Evolutionary conservation across 2,329 filamentous ascomycete species (phyloP).

Genomic region (Beauveria pseudobassiana): DNA sequence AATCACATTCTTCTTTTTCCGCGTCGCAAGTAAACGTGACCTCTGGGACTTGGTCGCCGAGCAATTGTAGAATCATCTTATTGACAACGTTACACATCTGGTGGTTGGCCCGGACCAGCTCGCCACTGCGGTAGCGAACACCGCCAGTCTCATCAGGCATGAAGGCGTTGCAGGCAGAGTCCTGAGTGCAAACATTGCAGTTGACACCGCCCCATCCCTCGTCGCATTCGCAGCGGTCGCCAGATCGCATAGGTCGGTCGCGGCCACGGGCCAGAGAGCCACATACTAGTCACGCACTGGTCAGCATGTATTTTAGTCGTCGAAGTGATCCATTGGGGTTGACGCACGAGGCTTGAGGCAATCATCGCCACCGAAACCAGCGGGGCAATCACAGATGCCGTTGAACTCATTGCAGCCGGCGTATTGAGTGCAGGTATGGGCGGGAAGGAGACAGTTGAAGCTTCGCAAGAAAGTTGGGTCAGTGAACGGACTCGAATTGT

Average conservation of each 20-base stretch:
- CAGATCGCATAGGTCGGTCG: constrained; percentile 67
- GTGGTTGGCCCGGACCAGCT: constrained; percentile 89
- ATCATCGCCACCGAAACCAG: constrained; percentile 90
- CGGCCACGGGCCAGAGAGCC: constrained; percentile 77
- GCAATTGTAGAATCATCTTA: constrained; percentile 78
- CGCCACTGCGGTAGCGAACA: constrained; percentile 85
- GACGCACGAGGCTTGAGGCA: constrained; percentile 70
- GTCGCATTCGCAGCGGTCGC: constrained; percentile 71
- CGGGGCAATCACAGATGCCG: constrained; percentile 86
- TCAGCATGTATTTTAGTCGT: background rate
- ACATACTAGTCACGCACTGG: constrained; percentile 51
- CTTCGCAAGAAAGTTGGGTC: constrained; percentile 35
- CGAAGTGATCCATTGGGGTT: background rate
- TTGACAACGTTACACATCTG: constrained; percentile 99
- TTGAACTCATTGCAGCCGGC: constrained; percentile 82
- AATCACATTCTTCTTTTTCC: constrained; percentile 72
- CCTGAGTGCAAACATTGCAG: constrained; percentile 86
- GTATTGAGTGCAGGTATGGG: constrained; percentile 86
- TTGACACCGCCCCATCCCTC: constrained; percentile 96
- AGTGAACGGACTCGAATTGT: background rate
- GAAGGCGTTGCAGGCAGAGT: constrained; percentile 78
- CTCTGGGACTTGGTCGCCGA: constrained; percentile 79
- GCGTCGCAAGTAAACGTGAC: constrained; percentile 89
- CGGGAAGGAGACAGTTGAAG: constrained; percentile 96
- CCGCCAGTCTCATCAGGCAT: constrained; percentile 78